Evolutionary conservation across 73 alveolate genomes (phyloP), one percentile per base, ranked within the genome.

Genomic region (Stentor coeruleus): DNA sequence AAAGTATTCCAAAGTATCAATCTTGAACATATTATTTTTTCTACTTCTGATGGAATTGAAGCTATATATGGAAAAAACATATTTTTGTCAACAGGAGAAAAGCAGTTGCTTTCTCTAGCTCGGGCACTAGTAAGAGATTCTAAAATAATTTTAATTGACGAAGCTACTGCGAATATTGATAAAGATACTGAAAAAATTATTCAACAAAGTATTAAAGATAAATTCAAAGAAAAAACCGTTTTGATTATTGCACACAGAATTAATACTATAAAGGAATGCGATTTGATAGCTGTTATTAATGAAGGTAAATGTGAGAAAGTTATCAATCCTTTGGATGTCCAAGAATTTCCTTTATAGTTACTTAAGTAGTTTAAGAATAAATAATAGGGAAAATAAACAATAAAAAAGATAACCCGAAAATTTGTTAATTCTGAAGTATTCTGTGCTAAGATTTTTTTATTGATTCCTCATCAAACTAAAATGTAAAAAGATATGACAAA

Each of bases 41-140:
- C 88, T 59, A 95, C 85, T 11, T 88, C 93, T 40, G 95, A 93
- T 38, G 87, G 95, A 77, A 83, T 91, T 36, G 85, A 90, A 42
- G 80, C 89, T 36, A 96, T 96, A 59, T 83, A 85, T 28, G 98
- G 89, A 88, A 86, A 94, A 38, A 99, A 99, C 26, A 74, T 83
- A 49, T 95, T 95, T 88, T 86, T 96, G 58, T 85, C 96, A 81
- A 89, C 96, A 39, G 99, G 99, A 3, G 99, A 96, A 87, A 96
- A 92, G 75, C 92, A 95, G 84, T 87, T 96, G 60, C 79, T 96
- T 60, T 95, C 99, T 79, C 88, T 95, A 33, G 96, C 97, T 57
- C 88, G 99, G 82, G 98, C 99, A 58, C 77, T 89, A 31, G 76
- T 88, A 36, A 83, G 89, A 39, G 90, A 77, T 80, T 86, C 86